Percentiles rank a stretch among this genome's conserved stretches.
phyloP scores from a whole-genome alignment of 2,329 filamentous ascomycete genomes.

The Diplodia corticola region DNA sequence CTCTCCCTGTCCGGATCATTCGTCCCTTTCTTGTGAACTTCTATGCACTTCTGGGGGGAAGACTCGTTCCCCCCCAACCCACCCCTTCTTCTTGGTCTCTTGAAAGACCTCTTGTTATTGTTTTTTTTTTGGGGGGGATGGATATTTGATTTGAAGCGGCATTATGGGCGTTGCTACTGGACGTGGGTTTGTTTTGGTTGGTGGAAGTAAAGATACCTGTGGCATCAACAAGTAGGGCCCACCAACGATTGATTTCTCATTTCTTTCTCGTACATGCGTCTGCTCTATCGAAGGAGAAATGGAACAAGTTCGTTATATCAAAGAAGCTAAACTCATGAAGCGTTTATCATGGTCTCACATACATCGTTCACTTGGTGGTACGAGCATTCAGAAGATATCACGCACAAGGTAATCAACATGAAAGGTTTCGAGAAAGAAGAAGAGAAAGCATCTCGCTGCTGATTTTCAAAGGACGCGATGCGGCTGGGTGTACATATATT shows the following conservation, averaged over 20 bases:
- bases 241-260: neutral
- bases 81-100: neutral
- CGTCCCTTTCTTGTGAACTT: neutral
- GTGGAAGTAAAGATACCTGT: neutral
- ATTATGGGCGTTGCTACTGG: constrained; percentile 8
- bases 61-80: neutral
- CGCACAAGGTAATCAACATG: too few species aligned
- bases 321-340: too few species aligned
- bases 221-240: neutral
- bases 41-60: neutral
- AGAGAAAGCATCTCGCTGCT: neutral
- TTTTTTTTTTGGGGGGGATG: neutral
- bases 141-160: neutral
- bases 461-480: neutral
- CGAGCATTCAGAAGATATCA: too few species aligned
- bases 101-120: too few species aligned
- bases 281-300: too few species aligned
- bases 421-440: neutral
- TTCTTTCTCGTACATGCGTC: neutral
- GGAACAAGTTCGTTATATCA: too few species aligned
- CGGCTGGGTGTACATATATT: neutral
- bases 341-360: too few species aligned
- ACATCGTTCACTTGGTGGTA: too few species aligned
- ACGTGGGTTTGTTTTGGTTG: neutral
- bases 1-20: neutral